Conservation (phyloP, 169 alveolate species). For the Toxoplasma gondii region DNA sequence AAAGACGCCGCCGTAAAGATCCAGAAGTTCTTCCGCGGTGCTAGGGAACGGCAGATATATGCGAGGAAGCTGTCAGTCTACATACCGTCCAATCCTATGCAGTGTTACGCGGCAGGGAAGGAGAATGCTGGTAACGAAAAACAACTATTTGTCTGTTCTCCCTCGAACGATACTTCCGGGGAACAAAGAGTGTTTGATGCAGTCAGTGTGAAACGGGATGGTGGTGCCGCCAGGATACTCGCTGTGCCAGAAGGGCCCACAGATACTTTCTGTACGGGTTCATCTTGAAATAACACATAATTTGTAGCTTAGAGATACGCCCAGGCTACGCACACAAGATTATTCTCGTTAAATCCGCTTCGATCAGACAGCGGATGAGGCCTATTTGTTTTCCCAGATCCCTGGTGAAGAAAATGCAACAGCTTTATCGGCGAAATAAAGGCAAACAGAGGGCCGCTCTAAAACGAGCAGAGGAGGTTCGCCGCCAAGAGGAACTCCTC, state of each 20-base stretch:
- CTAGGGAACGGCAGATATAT: not conserved
- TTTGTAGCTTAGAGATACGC: no score
- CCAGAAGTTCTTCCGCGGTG: slow-evolving; percentile 27
- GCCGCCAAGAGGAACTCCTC: not conserved
- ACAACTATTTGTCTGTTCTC: not conserved
- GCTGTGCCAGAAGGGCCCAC: no score
- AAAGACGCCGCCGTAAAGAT: slow-evolving; percentile 4
- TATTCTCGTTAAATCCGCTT: no score
- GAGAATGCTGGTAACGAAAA: no score
- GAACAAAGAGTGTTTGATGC: no score
- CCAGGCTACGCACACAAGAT: no score
- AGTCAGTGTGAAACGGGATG: no score
- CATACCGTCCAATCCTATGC: not conserved
- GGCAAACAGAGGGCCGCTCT: not conserved
- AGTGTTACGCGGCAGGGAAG: not conserved
- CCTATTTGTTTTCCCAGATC: not conserved
- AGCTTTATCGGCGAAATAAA: not conserved
- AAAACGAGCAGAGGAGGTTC: not conserved
- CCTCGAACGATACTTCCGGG: no score
- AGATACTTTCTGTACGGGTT: no score
- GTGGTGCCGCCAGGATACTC: no score
- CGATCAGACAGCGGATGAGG: no score
- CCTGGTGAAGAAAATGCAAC: not conserved
- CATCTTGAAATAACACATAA: no score
- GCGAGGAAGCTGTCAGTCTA: slow-evolving; percentile 1